phyloP scores from a whole-genome alignment of 352 stramenopile species.

The Globisporangium spinosum region DNA sequence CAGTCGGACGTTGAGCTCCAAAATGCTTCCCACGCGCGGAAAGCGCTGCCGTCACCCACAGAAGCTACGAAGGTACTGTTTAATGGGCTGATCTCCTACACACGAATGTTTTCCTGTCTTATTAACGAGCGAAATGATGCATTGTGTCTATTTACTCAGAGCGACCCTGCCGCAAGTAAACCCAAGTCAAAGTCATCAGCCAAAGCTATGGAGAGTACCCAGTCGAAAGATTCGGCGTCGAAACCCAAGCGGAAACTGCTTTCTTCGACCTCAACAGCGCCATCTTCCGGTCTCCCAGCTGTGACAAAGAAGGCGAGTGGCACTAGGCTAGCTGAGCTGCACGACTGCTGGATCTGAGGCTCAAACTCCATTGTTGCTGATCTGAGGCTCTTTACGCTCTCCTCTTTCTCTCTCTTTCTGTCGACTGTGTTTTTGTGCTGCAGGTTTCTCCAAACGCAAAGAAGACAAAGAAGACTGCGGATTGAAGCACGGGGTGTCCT shows the following conservation, averaged over 20 bases:
- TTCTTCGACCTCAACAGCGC: background rate
- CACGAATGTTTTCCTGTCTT: background rate
- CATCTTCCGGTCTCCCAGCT: background rate
- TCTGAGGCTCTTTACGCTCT: background rate
- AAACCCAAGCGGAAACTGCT: slow-evolving; percentile 16
- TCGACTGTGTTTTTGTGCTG: background rate
- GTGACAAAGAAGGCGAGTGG: slow-evolving; percentile 13
- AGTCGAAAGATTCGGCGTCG: background rate
- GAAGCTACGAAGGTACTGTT: background rate
- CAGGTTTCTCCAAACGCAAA: slow-evolving; percentile 15
- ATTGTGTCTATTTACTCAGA: background rate
- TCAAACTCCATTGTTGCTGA: background rate
- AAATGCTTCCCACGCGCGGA: background rate
- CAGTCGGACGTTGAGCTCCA: slow-evolving; percentile 36
- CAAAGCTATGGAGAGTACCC: background rate
- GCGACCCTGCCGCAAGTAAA: background rate
- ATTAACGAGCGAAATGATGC: background rate
- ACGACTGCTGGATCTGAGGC: background rate
- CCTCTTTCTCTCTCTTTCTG: background rate
- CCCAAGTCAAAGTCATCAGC: slow-evolving; percentile 8
- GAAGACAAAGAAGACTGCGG: slow-evolving; percentile 16
- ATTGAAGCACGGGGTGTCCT: background rate
- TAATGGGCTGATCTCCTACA: background rate
- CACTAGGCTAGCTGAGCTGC: background rate
- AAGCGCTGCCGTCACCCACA: background rate